Base-by-base conservation (phyloP, 1,284 basidiomycete genomes). In the Microstroma glucosiphilum region DNA sequence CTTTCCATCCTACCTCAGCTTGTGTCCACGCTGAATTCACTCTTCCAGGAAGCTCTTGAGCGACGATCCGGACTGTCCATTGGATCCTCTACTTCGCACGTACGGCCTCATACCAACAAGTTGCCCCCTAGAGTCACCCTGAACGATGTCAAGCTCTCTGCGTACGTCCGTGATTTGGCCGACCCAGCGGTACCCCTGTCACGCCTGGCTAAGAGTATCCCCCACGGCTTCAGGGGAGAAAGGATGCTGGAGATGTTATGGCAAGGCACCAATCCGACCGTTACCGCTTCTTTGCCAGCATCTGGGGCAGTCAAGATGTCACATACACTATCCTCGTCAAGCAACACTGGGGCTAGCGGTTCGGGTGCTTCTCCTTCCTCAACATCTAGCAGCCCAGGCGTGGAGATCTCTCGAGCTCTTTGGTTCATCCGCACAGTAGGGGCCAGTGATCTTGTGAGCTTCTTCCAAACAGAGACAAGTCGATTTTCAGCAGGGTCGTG, bases 371-470 rank as follows among this genome's bases (percentile, higher is more conserved):
- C 56, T n/a, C 56, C 60, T 53, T n/a, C 46, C 21, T 21, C 19
- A 21, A 25, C 59, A 30, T 40, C 30, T 57, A n/a, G 40, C 4
- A 60, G 60, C 19, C 60, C 43, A 12, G 59, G 63, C 43, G 91
- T 98, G 40, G 88, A 89, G 1, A 86, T 93, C 49, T 84, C 88
- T 0, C 84, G 96, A 26, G 96, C 96, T 0, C 84, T 96, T 2
- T 99, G 96, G 96, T 92, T 96, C 78, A 85, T 97, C 37, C 85
- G 92, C 13, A 90, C 93, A 0, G 86, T 94, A 60, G 96, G 94
- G n/a, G 90, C 89, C 0, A 92, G 92, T 71, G 94, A 98, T 80
- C 92, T 92, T 48, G 89, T 91, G 73, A 65, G 84, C 66, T n/a
- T n/a, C n/a, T 42, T 41, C 57, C 57, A 9, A 37, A 37, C 4